phyloP scores from a whole-genome alignment of 345 rosid genomes.

The Gossypium arboreum region DNA sequence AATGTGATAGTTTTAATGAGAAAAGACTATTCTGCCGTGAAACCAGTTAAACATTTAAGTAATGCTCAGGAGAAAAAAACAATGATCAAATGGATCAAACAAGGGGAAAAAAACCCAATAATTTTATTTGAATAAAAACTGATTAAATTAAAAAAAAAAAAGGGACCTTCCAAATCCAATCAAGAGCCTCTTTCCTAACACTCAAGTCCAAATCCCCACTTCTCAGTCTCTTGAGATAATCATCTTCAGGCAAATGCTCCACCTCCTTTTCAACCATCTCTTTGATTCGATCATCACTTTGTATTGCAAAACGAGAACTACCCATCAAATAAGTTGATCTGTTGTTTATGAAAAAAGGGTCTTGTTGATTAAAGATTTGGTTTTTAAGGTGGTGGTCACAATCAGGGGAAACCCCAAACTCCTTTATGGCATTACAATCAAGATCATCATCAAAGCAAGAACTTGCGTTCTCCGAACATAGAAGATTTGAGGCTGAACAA shows the following conservation, averaged over 20 bases:
- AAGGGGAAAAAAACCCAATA: background rate
- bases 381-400: constrained; percentile 8
- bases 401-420: constrained; percentile 26
- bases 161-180: constrained; percentile 70
- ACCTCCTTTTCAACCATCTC: constrained; percentile 61
- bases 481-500: constrained; percentile 35
- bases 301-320: constrained; percentile 27
- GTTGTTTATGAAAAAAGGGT: constrained; percentile 25
- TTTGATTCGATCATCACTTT: constrained; percentile 43
- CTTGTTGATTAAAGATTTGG: constrained; percentile 24
- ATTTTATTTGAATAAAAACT: background rate
- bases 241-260: constrained; percentile 50
- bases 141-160: background rate
- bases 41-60: background rate
- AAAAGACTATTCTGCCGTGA: too few relatives aligned
- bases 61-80: background rate
- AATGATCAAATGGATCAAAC: constrained; percentile 21
- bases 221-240: constrained; percentile 50
- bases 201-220: constrained; percentile 53
- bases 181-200: constrained; percentile 49
- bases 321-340: constrained; percentile 34
- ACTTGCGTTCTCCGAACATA: constrained; percentile 42
- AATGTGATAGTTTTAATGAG: too few relatives aligned
- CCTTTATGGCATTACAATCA: constrained; percentile 23
- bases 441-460: constrained; percentile 35